Conservation (phyloP, 2,329 filamentous ascomycete species). For the Penicillium psychrosexuale region DNA sequence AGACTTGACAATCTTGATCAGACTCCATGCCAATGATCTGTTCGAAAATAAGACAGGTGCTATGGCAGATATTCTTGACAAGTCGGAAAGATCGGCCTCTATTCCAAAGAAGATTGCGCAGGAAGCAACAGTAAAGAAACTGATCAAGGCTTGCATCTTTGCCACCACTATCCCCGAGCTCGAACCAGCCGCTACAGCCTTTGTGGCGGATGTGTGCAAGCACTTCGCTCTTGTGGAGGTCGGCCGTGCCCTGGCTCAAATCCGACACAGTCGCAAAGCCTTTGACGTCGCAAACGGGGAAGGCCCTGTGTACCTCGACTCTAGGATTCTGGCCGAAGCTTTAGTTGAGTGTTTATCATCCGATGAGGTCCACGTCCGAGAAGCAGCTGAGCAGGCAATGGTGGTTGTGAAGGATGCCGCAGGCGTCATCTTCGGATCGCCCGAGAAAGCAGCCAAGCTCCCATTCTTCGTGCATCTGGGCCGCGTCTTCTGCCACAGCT, state of each 20-base stretch:
- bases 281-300: slow-evolving; percentile 87
- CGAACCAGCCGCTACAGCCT: slow-evolving; percentile 68
- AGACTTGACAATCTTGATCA: slow-evolving; percentile 77
- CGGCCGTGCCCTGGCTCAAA: slow-evolving; percentile 74
- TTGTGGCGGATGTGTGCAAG: slow-evolving; percentile 76
- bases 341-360: slow-evolving; percentile 87
- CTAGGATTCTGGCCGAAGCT: slow-evolving; percentile 80
- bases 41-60: slow-evolving; percentile 69
- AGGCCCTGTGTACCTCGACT: slow-evolving; percentile 81
- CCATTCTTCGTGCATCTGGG: slow-evolving; percentile 82
- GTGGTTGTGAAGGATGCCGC: slow-evolving; percentile 74
- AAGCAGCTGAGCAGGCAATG: slow-evolving; percentile 76
- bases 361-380: slow-evolving; percentile 73
- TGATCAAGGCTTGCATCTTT: slow-evolving; percentile 85
- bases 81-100: slow-evolving; percentile 75
- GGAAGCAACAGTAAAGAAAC: slow-evolving; percentile 75
- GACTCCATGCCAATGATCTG: slow-evolving; percentile 85
- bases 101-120: slow-evolving; percentile 83
- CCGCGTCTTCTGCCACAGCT: slow-evolving; percentile 85
- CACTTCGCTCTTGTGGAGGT: slow-evolving; percentile 91
- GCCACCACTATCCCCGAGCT: slow-evolving; percentile 79
- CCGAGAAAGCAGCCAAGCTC: slow-evolving; percentile 68
- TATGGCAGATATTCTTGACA: slow-evolving; percentile 64
- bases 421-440: slow-evolving; percentile 72
- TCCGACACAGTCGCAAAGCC: slow-evolving; percentile 70